phyloP scores from a whole-genome alignment of 2,329 filamentous ascomycete genomes.

The Alternaria arbusti region DNA sequence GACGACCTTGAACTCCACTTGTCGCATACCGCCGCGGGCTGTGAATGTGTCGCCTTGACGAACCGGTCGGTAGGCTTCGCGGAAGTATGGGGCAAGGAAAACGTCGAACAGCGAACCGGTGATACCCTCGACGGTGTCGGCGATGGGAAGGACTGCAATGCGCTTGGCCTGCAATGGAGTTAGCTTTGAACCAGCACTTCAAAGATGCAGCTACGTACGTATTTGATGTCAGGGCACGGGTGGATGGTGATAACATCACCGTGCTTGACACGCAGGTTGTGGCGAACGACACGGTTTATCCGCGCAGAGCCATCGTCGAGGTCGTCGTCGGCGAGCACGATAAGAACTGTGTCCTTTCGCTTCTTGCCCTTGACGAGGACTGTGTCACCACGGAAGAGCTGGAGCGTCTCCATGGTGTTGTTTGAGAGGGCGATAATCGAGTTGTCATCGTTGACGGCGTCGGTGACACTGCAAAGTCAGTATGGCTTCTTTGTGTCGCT shows the following conservation, averaged over 20 bases:
- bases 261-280: conserved; percentile 98
- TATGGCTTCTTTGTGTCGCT: neutral
- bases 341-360: conserved; percentile 97
- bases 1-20: conserved; percentile 99
- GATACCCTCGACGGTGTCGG: conserved; percentile 96
- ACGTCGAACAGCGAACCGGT: conserved; percentile 98
- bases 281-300: conserved; percentile 97
- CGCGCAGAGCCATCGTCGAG: conserved; percentile 96
- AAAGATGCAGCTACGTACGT: conserved; percentile 67
- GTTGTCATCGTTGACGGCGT: conserved; percentile 99
- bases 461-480: conserved; percentile 78
- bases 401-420: conserved; percentile 97
- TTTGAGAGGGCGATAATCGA: conserved; percentile 98
- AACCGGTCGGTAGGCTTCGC: conserved; percentile 96
- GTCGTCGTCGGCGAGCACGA: conserved; percentile 96
- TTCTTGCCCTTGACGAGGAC: conserved; percentile 99
- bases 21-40: conserved; percentile 95
- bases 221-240: conserved; percentile 99
- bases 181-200: conserved; percentile 12
- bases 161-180: conserved; percentile 79
- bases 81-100: conserved; percentile 99
- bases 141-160: conserved; percentile 96
- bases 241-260: conserved; percentile 97
- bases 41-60: conserved; percentile 98
- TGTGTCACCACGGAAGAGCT: conserved; percentile 98